Conservation (phyloP, 176 grass and related monocot species). For the Hordeum marinum region DNA sequence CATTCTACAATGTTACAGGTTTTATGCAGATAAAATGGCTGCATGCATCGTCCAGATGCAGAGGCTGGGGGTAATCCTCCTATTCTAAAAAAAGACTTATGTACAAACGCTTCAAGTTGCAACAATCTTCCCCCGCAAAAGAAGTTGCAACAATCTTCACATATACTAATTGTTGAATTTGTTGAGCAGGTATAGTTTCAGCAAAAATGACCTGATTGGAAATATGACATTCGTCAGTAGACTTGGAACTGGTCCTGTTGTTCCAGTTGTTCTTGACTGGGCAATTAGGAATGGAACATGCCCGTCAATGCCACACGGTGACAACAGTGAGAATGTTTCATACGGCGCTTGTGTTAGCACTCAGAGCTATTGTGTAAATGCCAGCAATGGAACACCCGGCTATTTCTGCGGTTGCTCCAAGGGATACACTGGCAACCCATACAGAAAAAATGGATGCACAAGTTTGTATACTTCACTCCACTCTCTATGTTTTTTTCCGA, state of each 20-base stretch:
- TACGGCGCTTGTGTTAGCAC: neutral
- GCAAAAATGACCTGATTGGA: neutral
- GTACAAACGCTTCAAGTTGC: too few species aligned
- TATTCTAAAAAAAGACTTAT: too few species aligned
- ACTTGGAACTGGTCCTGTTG: neutral
- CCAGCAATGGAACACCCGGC: neutral
- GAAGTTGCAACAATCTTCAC: neutral
- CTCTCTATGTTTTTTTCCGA: neutral
- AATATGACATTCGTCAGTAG: neutral
- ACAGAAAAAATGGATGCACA: neutral
- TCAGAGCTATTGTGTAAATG: neutral
- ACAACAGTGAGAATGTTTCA: neutral
- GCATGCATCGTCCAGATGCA: too few species aligned
- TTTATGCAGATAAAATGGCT: too few species aligned
- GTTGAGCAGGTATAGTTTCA: neutral
- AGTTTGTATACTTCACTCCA: neutral
- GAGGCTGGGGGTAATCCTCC: too few species aligned
- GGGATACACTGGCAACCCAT: conserved; percentile 6
- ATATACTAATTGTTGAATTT: neutral
- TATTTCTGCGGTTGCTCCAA: neutral
- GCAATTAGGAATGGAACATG: neutral
- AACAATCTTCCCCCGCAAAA: neutral
- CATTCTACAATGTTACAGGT: too few species aligned
- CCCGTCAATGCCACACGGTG: neutral
- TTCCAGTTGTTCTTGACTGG: neutral